Conservation (phyloP, 352 stramenopile genomes). For the Bremia lactucae region DNA sequence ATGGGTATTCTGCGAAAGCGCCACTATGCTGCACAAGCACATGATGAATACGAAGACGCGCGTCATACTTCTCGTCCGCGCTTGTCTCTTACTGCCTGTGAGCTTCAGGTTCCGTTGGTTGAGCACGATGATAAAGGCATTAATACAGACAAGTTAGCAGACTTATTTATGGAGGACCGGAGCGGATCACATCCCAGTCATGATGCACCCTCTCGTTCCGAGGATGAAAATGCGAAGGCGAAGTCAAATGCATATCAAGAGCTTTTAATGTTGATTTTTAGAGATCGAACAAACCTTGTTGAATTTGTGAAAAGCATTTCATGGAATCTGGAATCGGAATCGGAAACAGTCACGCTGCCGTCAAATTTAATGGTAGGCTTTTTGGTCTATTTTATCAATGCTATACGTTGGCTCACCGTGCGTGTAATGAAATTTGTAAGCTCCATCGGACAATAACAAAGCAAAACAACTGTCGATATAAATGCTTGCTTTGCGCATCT, state of each 20-base stretch:
- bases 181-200: constrained; percentile 26
- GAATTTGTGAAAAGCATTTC: constrained; percentile 21
- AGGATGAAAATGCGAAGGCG: constrained; percentile 26
- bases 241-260: constrained; percentile 53
- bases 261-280: constrained; percentile 43
- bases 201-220: constrained; percentile 11
- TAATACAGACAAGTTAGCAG: neutral
- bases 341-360: constrained; percentile 15
- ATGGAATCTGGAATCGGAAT: constrained; percentile 27
- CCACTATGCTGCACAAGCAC: constrained; percentile 16
- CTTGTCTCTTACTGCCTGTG: constrained; percentile 14
- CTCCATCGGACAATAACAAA: constrained; percentile 14
- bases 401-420: constrained; percentile 1
- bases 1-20: constrained; percentile 22
- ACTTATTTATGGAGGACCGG: constrained; percentile 39
- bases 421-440: constrained; percentile 7
- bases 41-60: constrained; percentile 8
- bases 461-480: constrained; percentile 6
- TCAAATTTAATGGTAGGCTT: constrained; percentile 22
- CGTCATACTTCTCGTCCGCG: constrained; percentile 17
- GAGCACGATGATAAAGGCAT: neutral
- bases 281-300: constrained; percentile 30
- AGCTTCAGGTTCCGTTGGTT: neutral
- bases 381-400: no score
- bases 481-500: constrained; percentile 28